These are phyloP conservation scores for Cytospora piceae DNA, from an alignment of 2,329 filamentous ascomycete genomes.

Conservation along the genomic window DNA sequence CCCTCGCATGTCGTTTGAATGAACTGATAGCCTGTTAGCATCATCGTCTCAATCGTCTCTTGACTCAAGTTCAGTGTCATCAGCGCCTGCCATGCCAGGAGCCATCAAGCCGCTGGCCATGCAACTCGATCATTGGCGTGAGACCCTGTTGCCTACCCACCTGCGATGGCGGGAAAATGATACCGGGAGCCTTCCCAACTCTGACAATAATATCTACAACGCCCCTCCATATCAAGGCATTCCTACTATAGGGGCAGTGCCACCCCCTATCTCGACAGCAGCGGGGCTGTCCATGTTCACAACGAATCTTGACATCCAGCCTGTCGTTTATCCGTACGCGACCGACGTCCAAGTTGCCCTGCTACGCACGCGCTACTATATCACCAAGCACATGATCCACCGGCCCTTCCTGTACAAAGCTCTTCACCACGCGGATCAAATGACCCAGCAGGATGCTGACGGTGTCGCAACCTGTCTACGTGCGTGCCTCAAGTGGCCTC, in stretches of 20 bases:
- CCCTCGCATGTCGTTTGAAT: no score
- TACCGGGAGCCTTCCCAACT: slow-evolving; percentile 46
- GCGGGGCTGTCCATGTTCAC: slow-evolving; percentile 44
- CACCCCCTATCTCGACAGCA: slow-evolving; percentile 27
- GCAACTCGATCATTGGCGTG: slow-evolving; percentile 62
- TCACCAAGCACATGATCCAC: slow-evolving; percentile 60
- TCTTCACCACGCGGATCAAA: slow-evolving; percentile 57
- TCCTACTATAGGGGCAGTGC: slow-evolving; percentile 30
- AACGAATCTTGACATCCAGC: slow-evolving; percentile 48
- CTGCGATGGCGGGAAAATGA: slow-evolving; percentile 62
- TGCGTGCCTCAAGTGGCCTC: slow-evolving; percentile 62
- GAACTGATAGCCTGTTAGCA: slow-evolving; percentile 5
- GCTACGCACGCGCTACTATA: slow-evolving; percentile 62
- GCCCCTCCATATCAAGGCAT: slow-evolving; percentile 32
- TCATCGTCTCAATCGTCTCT: slow-evolving; percentile 26
- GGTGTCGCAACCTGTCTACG: slow-evolving; percentile 61
- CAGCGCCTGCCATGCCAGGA: slow-evolving; percentile 34
- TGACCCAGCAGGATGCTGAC: slow-evolving; percentile 57
- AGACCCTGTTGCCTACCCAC: slow-evolving; percentile 52
- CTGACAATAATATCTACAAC: slow-evolving; percentile 30
- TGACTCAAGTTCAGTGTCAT: background rate
- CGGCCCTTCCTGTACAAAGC: slow-evolving; percentile 64
- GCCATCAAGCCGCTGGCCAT: slow-evolving; percentile 55
- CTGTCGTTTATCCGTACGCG: slow-evolving; percentile 53
- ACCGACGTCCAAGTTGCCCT: slow-evolving; percentile 61